These are phyloP conservation scores for Odonthalia washingtoniensis DNA, from an alignment of 31 red algal species.

Conservation along the genomic window DNA sequence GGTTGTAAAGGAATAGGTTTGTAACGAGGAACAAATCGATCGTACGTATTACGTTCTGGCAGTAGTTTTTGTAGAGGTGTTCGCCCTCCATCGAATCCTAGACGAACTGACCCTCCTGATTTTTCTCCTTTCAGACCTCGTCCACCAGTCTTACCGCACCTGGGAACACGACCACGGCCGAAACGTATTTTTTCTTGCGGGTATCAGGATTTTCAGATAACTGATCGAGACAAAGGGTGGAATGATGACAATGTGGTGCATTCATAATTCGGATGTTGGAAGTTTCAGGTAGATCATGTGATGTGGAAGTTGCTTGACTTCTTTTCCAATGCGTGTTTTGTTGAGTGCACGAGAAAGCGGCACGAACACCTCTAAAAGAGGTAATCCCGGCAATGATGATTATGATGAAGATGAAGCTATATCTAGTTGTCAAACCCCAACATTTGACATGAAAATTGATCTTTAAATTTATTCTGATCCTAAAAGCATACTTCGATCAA, in stretches of 20 bases:
- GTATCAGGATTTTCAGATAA: constrained; percentile 65
- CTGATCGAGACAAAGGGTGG: not conserved
- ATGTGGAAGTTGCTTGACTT: not conserved
- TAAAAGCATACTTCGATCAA: no score
- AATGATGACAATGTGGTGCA: not conserved
- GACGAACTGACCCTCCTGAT: constrained; percentile 68
- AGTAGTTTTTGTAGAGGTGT: constrained; percentile 87
- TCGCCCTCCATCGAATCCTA: constrained; percentile 97
- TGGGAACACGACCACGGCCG: constrained; percentile 83
- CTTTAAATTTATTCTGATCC: no score
- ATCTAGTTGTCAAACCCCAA: no score
- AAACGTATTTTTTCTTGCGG: constrained; percentile 75
- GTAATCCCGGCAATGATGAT: not conserved
- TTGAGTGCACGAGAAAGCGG: not conserved
- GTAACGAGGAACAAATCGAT: constrained; percentile 53
- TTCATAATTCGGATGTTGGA: not conserved
- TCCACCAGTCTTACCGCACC: constrained; percentile 93
- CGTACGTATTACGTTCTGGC: constrained; percentile 67
- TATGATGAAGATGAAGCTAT: no score
- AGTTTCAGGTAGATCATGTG: not conserved
- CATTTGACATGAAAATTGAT: no score
- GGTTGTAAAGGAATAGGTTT: constrained; percentile 49
- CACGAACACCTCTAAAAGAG: not conserved
- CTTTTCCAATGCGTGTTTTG: not conserved
- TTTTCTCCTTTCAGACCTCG: constrained; percentile 91